Evolutionary conservation across 2,329 filamentous ascomycete genomes (phyloP).

Genomic region (Monascus ruber): DNA sequence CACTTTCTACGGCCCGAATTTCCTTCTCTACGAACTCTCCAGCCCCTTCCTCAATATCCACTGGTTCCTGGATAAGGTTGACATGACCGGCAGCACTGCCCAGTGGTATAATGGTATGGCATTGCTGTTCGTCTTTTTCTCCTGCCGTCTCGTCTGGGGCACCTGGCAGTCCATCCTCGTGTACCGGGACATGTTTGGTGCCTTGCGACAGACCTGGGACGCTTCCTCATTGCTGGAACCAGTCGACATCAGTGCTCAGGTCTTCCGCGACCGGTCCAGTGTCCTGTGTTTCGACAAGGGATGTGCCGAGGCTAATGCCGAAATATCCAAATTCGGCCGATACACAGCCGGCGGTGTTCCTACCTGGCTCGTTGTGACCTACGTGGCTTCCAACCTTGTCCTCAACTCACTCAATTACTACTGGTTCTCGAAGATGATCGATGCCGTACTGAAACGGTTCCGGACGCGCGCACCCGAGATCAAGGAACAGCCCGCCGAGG

Average conservation of each 20-base stretch:
- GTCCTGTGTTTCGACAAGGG: slow-evolving; percentile 26
- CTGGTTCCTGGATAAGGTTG: slow-evolving; percentile 59
- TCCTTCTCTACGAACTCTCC: slow-evolving; percentile 58
- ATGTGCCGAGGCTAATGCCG: slow-evolving; percentile 30
- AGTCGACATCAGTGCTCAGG: slow-evolving; percentile 19
- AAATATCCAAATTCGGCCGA: slow-evolving; percentile 40
- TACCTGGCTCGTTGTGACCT: slow-evolving; percentile 47
- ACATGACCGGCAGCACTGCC: slow-evolving; percentile 48
- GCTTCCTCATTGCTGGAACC: slow-evolving; percentile 16
- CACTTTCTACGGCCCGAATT: slow-evolving; percentile 53
- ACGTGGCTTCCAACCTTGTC: slow-evolving; percentile 47
- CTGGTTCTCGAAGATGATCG: slow-evolving; percentile 59
- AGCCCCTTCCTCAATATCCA: slow-evolving; percentile 57
- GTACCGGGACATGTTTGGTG: slow-evolving; percentile 49
- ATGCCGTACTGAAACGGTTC: slow-evolving; percentile 53
- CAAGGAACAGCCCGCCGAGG: slow-evolving; percentile 16
- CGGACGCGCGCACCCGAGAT: slow-evolving; percentile 22
- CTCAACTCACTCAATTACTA: slow-evolving; percentile 53
- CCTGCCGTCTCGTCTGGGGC: slow-evolving; percentile 52
- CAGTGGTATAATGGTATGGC: slow-evolving; percentile 55
- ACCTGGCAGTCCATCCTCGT: slow-evolving; percentile 47
- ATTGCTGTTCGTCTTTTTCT: slow-evolving; percentile 49
- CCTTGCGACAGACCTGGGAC: slow-evolving; percentile 33
- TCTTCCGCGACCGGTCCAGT: slow-evolving; percentile 25
- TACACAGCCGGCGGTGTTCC: slow-evolving; percentile 35